phyloP scores from a whole-genome alignment of 805 yeast species.

The Pichia ethanolica region DNA sequence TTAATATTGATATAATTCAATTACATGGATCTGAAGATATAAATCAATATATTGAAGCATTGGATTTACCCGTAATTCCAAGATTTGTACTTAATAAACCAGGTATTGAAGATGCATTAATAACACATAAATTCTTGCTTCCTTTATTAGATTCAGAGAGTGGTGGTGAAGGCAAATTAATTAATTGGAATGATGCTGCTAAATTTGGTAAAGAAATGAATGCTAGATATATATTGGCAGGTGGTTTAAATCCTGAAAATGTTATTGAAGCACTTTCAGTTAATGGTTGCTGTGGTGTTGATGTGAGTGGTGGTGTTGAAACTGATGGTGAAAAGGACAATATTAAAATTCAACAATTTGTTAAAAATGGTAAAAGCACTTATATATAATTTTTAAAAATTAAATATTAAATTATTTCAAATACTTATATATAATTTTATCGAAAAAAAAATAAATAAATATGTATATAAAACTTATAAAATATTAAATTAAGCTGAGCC shows the following conservation, averaged over 20 bases:
- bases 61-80: conserved; percentile 56
- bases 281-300: conserved; percentile 75
- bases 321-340: conserved; percentile 66
- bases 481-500: conserved; percentile 42
- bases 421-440: background rate
- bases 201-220: conserved; percentile 26
- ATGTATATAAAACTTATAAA: too few relatives aligned
- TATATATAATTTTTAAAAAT: background rate
- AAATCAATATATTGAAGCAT: conserved; percentile 33
- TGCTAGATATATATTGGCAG: conserved; percentile 64
- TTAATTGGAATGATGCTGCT: conserved; percentile 60
- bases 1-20: conserved; percentile 72
- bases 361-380: conserved; percentile 38
- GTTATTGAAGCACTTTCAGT: conserved; percentile 45
- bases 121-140: conserved; percentile 35
- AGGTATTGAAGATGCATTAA: conserved; percentile 18
- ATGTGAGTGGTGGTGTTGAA: conserved; percentile 95
- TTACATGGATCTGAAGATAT: conserved; percentile 73
- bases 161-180: conserved; percentile 86
- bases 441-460: background rate
- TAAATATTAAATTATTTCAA: too few relatives aligned
- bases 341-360: conserved; percentile 51
- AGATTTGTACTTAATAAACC: conserved; percentile 60
- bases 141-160: conserved; percentile 77
- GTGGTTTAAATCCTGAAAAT: conserved; percentile 78